These are phyloP conservation scores for Hanseniaspora gamundiae DNA, from an alignment of 1,139 yeast genomes.

Conservation along the genomic window DNA sequence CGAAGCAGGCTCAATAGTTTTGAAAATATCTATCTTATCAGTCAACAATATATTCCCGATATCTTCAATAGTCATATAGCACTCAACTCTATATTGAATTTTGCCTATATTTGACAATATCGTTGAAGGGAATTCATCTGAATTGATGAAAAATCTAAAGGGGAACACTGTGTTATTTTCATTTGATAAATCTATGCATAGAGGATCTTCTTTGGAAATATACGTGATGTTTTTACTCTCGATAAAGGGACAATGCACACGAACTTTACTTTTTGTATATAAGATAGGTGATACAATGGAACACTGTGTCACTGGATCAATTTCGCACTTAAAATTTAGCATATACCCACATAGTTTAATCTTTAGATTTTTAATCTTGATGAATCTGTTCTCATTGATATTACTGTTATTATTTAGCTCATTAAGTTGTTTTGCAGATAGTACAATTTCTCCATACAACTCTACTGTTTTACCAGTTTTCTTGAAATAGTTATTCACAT, in stretches of 20 bases:
- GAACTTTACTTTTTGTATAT: background rate
- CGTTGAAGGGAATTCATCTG: slow-evolving; percentile 6
- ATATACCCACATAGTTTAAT: slow-evolving; percentile 6
- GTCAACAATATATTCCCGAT: slow-evolving; percentile 6
- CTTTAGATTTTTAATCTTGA: slow-evolving; percentile 1
- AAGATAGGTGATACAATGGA: background rate
- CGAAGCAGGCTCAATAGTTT: slow-evolving; percentile 6
- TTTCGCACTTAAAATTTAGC: background rate
- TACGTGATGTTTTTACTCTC: background rate
- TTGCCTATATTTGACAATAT: slow-evolving; percentile 4
- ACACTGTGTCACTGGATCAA: background rate
- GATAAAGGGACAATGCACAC: slow-evolving; percentile 5
- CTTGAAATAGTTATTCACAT: background rate
- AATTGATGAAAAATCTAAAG: slow-evolving; percentile 5
- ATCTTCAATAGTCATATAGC: slow-evolving; percentile 4
- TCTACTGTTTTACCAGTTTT: background rate
- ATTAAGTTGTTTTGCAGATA: background rate
- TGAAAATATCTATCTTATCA: slow-evolving; percentile 3
- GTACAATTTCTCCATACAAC: background rate
- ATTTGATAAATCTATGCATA: background rate
- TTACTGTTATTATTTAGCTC: background rate
- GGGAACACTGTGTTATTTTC: background rate
- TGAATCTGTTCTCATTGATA: background rate
- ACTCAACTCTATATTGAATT: slow-evolving; percentile 7
- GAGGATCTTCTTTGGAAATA: background rate